Evolutionary conservation across 176 grass and related monocot genomes (phyloP).

Genomic region (Puya raimondii): DNA sequence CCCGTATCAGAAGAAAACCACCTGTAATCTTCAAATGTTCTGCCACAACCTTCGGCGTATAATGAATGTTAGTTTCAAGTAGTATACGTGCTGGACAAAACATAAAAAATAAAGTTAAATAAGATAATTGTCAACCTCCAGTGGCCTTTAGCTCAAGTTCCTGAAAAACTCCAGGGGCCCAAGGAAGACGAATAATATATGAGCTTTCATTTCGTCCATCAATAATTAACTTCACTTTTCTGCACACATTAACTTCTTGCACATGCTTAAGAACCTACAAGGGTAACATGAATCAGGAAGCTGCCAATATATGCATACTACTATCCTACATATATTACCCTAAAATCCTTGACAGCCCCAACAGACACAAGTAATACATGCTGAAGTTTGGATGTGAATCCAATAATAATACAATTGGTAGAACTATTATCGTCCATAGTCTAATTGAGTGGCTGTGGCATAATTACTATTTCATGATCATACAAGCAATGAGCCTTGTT

Average conservation of each 20-base stretch:
- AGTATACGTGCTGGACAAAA: conserved; percentile 22
- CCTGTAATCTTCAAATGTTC: conserved; percentile 52
- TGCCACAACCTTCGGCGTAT: conserved; percentile 63
- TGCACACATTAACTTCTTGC: conserved; percentile 89
- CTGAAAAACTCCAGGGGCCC: conserved; percentile 72
- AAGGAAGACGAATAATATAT: conserved; percentile 60
- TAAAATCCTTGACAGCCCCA: not conserved
- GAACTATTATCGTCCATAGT: too few species aligned
- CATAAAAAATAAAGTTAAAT: conserved; percentile 20
- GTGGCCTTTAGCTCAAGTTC: conserved; percentile 59
- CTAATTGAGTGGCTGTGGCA: too few species aligned
- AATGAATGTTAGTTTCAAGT: conserved; percentile 28
- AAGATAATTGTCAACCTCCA: conserved; percentile 54
- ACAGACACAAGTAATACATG: not conserved
- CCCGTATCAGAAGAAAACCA: conserved; percentile 67
- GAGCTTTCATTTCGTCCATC: conserved; percentile 37
- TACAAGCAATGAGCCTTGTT: too few species aligned
- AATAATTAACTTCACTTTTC: conserved; percentile 71
- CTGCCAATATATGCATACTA: not conserved
- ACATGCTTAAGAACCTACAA: conserved; percentile 65
- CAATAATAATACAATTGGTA: too few species aligned
- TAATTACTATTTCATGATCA: too few species aligned
- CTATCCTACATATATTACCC: not conserved
- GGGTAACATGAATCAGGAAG: conserved; percentile 30
- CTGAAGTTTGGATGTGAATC: too few species aligned